phyloP scores from a whole-genome alignment of 2,329 filamentous ascomycete genomes.

The Colletotrichum scovillei region DNA sequence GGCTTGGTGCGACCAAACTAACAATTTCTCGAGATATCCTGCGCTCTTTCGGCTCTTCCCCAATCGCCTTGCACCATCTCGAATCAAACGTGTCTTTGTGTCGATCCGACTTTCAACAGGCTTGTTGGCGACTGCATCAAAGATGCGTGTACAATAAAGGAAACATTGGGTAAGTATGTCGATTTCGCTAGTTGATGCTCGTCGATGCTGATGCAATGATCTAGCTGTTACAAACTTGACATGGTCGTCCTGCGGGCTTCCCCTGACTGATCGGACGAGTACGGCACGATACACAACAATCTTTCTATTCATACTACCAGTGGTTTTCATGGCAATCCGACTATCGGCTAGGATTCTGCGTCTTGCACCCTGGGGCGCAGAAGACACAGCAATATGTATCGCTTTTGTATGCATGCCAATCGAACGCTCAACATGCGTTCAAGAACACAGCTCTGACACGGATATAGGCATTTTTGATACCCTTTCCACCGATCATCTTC shows the following conservation, averaged over 20 bases:
- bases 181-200: not conserved
- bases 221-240: not conserved
- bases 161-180: not conserved
- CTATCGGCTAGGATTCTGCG: not conserved
- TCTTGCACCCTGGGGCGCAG: not conserved
- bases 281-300: not conserved
- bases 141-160: not conserved
- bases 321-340: not conserved
- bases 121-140: conserved; percentile 7
- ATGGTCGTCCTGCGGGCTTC: not conserved
- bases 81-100: conserved; percentile 9
- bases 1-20: too few species aligned
- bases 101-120: conserved; percentile 2
- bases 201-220: not conserved
- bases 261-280: not conserved
- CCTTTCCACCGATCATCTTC: not conserved
- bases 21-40: too few species aligned
- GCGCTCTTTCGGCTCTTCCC: too few species aligned
- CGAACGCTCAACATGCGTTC: not conserved
- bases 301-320: not conserved
- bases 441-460: not conserved
- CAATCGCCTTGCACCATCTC: conserved; percentile 2
- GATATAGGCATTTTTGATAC: not conserved
- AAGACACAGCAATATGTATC: not conserved
- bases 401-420: not conserved